A percentile compares a stretch with the other conserved stretches of the same genome.
phyloP scores from a whole-genome alignment of 2,329 filamentous ascomycete genomes.

The Talaromyces sp. region DNA sequence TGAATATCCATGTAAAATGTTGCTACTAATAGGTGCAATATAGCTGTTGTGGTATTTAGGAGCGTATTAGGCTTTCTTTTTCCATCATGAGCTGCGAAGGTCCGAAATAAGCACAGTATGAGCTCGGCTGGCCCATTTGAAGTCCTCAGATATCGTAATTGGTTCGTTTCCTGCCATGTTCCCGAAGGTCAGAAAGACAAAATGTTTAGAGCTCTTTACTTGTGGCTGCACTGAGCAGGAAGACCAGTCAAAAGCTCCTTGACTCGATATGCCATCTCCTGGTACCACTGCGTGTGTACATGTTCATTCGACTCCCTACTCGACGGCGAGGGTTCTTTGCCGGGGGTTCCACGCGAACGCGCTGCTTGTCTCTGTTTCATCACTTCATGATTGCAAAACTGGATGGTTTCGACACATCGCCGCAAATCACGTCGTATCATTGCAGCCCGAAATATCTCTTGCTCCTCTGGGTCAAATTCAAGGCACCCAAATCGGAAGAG shows the following conservation, averaged over 20 bases:
- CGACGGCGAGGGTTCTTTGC: background rate
- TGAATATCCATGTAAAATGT: too few relatives aligned
- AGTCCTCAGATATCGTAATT: too few relatives aligned
- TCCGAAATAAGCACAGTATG: too few relatives aligned
- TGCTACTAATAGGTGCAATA: too few relatives aligned
- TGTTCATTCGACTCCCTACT: background rate
- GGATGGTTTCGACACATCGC: slow-evolving; percentile 3
- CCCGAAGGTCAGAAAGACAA: too few relatives aligned
- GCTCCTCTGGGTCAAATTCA: slow-evolving; percentile 5
- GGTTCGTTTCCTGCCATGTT: too few relatives aligned
- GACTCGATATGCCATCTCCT: slow-evolving; percentile 2
- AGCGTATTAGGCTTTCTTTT: too few relatives aligned
- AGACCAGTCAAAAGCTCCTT: background rate
- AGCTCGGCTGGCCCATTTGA: too few relatives aligned
- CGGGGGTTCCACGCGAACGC: background rate
- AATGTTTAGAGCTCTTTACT: too few relatives aligned
- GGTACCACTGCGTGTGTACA: background rate
- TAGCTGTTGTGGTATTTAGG: too few relatives aligned
- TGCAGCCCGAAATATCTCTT: slow-evolving; percentile 4
- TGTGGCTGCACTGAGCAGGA: slow-evolving; percentile 3
- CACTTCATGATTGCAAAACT: slow-evolving; percentile 1
- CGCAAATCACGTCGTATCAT: slow-evolving; percentile 5
- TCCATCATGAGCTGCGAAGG: too few relatives aligned
- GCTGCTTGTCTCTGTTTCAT: background rate
- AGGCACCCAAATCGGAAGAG: slow-evolving; percentile 6